phyloP scores from a whole-genome alignment of 257 asterid genomes.

The Eustoma russellianum region DNA sequence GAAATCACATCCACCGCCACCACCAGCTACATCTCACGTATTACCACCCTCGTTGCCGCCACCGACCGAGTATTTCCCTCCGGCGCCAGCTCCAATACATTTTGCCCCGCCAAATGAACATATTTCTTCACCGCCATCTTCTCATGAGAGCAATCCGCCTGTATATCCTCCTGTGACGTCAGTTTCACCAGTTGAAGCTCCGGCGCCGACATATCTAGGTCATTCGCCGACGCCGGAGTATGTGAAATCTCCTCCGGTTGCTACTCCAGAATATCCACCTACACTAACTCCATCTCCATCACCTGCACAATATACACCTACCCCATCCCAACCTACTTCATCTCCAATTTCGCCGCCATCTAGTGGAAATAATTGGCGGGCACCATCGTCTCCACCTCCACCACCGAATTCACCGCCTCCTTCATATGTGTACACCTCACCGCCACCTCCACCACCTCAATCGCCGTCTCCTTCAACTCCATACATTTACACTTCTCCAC shows the following conservation, averaged over 20 bases:
- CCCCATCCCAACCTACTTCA: slow-evolving; percentile 23
- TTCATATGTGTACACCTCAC: neutral
- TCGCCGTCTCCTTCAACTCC: slow-evolving; percentile 10
- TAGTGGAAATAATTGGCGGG: neutral
- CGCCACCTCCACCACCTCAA: slow-evolving; percentile 17
- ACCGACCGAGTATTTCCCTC: slow-evolving; percentile 11
- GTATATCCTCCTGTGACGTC: slow-evolving; percentile 1
- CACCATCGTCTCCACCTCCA: slow-evolving; percentile 21
- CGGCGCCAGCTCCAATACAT: slow-evolving; percentile 10
- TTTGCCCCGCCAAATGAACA: slow-evolving; percentile 8
- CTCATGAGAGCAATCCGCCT: slow-evolving; percentile 13
- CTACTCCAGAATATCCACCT: slow-evolving; percentile 5
- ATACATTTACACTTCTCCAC: slow-evolving; percentile 11
- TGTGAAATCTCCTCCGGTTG: slow-evolving; percentile 13
- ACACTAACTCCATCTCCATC: slow-evolving; percentile 24
- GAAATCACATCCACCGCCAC: slow-evolving; percentile 42
- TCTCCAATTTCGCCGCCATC: slow-evolving; percentile 23
- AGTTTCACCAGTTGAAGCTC: slow-evolving; percentile 14
- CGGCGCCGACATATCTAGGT: slow-evolving; percentile 13
- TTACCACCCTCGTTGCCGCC: slow-evolving; percentile 11
- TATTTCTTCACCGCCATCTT: slow-evolving; percentile 21
- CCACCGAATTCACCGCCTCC: neutral
- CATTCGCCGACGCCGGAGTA: slow-evolving; percentile 2
- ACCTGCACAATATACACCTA: slow-evolving; percentile 9
- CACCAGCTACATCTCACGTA: slow-evolving; percentile 11